Conservation (phyloP, 2,329 filamentous ascomycete genomes). For the Sclerotinia minor region DNA sequence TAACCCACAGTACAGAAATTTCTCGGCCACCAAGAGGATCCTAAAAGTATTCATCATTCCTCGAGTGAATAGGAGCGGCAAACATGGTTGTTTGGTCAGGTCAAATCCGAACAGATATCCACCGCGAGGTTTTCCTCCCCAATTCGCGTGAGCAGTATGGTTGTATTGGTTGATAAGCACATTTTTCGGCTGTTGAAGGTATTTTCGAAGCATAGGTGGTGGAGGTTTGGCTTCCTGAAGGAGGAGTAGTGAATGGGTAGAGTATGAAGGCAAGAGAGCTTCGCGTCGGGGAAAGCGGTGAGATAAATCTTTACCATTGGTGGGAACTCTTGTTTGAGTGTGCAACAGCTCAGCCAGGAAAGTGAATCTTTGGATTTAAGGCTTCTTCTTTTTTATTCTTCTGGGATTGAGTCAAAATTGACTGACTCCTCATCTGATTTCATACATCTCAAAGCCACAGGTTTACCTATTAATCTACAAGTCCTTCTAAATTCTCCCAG, state of each 20-base stretch:
- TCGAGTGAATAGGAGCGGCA: not conserved
- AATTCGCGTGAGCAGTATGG: not conserved
- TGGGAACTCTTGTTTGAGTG: not conserved
- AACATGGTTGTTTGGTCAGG: not conserved
- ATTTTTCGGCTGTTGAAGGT: not conserved
- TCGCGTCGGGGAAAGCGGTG: not conserved
- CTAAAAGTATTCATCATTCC: not conserved
- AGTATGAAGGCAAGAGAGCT: not conserved
- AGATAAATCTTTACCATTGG: not conserved
- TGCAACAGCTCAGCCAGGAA: not conserved
- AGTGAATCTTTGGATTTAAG: not conserved
- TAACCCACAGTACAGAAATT: not conserved
- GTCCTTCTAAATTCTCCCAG: not conserved
- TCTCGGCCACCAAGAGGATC: not conserved
- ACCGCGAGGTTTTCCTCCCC: no score
- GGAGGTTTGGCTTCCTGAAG: not conserved
- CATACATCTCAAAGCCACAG: not conserved
- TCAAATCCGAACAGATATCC: not conserved
- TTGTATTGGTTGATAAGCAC: not conserved
- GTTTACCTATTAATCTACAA: not conserved
- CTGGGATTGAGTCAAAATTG: not conserved
- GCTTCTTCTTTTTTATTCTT: not conserved
- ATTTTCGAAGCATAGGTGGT: not conserved
- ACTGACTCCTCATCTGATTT: not conserved
- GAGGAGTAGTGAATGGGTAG: not conserved